A percentile compares a stretch with the other conserved stretches of the same genome.
phyloP scores from a whole-genome alignment of 225 moss, liverwort and hornwort genomes.

The Ulota crispa region DNA sequence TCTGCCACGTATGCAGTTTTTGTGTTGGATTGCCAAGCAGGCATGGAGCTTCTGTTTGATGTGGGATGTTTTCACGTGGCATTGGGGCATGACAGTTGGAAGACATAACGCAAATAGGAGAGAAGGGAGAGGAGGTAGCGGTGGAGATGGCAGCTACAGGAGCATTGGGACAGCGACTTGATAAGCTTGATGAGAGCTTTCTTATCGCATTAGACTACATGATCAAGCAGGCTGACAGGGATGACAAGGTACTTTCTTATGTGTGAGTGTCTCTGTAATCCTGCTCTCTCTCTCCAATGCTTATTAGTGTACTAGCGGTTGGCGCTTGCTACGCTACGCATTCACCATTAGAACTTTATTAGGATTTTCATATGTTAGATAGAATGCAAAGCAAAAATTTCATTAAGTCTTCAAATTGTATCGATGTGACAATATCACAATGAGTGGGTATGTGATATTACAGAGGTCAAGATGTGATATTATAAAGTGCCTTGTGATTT shows the following conservation, averaged over 20 bases:
- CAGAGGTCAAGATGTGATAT: no score
- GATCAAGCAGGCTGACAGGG: slow-evolving; percentile 81
- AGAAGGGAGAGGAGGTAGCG: slow-evolving; percentile 82
- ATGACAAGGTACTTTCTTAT: slow-evolving; percentile 79
- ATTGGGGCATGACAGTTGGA: slow-evolving; percentile 51
- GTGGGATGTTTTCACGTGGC: slow-evolving; percentile 6
- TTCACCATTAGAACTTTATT: no score
- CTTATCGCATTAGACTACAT: slow-evolving; percentile 93
- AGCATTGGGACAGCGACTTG: slow-evolving; percentile 81
- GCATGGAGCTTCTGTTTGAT: neutral
- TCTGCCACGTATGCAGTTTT: neutral
- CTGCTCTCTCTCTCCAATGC: slow-evolving; percentile 9
- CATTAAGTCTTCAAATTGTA: no score
- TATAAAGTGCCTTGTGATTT: no score
- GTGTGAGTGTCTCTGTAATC: slow-evolving; percentile 35
- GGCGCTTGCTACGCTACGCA: no score
- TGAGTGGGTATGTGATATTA: no score
- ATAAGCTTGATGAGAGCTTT: slow-evolving; percentile 88
- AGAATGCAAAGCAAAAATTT: no score
- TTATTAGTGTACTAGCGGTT: neutral
- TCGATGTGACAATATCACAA: no score
- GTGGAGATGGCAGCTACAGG: slow-evolving; percentile 96
- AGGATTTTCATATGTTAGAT: no score
- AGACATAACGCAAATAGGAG: slow-evolving; percentile 73
- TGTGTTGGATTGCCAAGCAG: neutral